Percentiles rank a stretch among this genome's conserved stretches.
Conservation (phyloP, 768 basidiomycete genomes). For the Cystoderma amianthinum region DNA sequence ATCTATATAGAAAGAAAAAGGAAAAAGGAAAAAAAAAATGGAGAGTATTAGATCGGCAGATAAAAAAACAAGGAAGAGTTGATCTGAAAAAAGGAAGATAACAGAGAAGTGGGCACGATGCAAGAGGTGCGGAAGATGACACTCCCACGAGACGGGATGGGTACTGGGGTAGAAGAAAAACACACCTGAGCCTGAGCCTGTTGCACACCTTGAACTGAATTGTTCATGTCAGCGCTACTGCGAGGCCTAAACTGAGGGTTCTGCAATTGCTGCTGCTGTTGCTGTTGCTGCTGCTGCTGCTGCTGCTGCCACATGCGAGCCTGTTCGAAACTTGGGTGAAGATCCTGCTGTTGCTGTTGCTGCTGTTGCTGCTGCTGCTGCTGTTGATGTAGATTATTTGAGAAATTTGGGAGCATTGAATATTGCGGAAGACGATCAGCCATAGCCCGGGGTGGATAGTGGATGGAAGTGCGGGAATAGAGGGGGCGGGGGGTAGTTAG, state of each 20-base stretch:
- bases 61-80: too few species aligned
- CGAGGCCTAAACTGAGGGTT: conserved; percentile 36
- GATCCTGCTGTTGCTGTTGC: conserved; percentile 28
- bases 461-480: conserved; percentile 17
- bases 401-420: conserved; percentile 47
- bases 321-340: conserved; percentile 43
- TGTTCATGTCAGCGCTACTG: conserved; percentile 30
- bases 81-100: too few species aligned
- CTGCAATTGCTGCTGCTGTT: conserved; percentile 46
- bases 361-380: conserved; percentile 38
- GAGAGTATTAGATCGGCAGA: too few species aligned
- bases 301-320: conserved; percentile 52
- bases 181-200: conserved; percentile 35
- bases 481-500: conserved; percentile 19
- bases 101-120: conserved; percentile 4
- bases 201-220: conserved; percentile 22
- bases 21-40: conserved; percentile 13
- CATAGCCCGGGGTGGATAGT: conserved; percentile 29
- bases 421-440: conserved; percentile 56
- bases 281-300: too few species aligned
- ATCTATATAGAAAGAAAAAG: conserved; percentile 25
- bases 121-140: conserved; percentile 2
- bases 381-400: conserved; percentile 34
- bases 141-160: conserved; percentile 5
- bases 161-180: conserved; percentile 11